Evolutionary conservation across 1,139 yeast genomes (phyloP).

Genomic region (Diutina rugosa): DNA sequence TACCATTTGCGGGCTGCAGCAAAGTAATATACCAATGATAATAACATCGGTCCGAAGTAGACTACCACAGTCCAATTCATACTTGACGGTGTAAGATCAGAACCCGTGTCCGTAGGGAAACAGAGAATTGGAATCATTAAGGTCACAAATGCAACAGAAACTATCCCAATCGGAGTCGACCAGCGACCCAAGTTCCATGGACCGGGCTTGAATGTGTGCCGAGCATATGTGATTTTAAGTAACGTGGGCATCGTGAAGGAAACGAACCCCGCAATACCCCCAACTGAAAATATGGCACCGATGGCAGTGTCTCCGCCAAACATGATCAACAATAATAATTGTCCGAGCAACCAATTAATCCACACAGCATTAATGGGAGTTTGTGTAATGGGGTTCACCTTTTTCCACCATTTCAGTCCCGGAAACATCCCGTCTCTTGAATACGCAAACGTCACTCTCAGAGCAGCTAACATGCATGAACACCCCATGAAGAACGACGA

Average conservation of each 20-base stretch:
- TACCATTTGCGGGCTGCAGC: slow-evolving; percentile 54
- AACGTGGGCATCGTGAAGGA: slow-evolving; percentile 60
- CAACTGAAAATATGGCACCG: slow-evolving; percentile 66
- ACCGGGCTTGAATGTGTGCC: slow-evolving; percentile 45
- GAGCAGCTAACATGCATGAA: slow-evolving; percentile 60
- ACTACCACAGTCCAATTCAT: slow-evolving; percentile 71
- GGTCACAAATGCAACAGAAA: slow-evolving; percentile 34
- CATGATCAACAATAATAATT: slow-evolving; percentile 41
- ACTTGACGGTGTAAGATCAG: slow-evolving; percentile 26
- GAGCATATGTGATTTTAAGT: slow-evolving; percentile 44
- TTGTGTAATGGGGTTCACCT: slow-evolving; percentile 40
- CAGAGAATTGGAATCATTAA: slow-evolving; percentile 58
- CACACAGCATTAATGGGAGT: slow-evolving; percentile 66
- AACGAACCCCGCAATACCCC: slow-evolving; percentile 62
- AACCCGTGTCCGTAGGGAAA: slow-evolving; percentile 45
- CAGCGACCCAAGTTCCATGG: slow-evolving; percentile 57
- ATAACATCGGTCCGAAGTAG: slow-evolving; percentile 49
- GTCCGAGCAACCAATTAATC: slow-evolving; percentile 47
- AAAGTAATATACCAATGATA: slow-evolving; percentile 39
- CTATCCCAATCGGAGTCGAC: slow-evolving; percentile 34
- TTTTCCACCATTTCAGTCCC: slow-evolving; percentile 36
- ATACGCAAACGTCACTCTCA: slow-evolving; percentile 58
- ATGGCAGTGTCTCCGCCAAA: slow-evolving; percentile 58
- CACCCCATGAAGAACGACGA: slow-evolving; percentile 57
- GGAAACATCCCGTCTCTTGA: slow-evolving; percentile 66